phyloP scores from a whole-genome alignment of 768 basidiomycete species.

The Multifurca ochricompacta region DNA sequence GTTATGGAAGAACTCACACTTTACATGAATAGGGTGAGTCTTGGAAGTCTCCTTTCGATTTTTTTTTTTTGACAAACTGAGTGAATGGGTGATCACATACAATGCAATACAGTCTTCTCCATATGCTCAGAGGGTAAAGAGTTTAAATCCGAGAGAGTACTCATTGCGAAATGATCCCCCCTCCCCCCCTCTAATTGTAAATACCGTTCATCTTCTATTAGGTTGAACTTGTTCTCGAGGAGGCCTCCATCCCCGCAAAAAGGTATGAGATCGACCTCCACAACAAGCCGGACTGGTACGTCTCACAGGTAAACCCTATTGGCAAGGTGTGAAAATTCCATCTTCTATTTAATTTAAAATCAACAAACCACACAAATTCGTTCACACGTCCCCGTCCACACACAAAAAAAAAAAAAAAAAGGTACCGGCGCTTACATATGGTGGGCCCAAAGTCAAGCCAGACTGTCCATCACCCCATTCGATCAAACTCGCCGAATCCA shows the following conservation, averaged over 20 bases:
- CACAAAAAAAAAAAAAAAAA: too few species aligned
- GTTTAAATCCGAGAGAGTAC: neutral
- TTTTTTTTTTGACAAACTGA: too few species aligned
- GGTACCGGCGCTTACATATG: slow-evolving; percentile 55
- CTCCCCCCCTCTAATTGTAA: too few species aligned
- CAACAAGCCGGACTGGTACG: slow-evolving; percentile 68
- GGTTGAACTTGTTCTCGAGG: slow-evolving; percentile 55
- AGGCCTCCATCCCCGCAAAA: slow-evolving; percentile 42
- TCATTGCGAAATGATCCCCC: neutral
- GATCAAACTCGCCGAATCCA: slow-evolving; percentile 55
- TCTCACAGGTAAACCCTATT: slow-evolving; percentile 54
- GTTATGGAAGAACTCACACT: neutral
- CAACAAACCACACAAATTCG: neutral
- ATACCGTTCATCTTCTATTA: slow-evolving; percentile 24
- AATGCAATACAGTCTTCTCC: neutral
- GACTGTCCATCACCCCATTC: slow-evolving; percentile 54
- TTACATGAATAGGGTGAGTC: neutral
- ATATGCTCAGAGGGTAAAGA: neutral
- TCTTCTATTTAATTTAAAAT: neutral
- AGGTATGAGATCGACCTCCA: slow-evolving; percentile 50
- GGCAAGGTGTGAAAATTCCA: slow-evolving; percentile 41
- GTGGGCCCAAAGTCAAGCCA: slow-evolving; percentile 48
- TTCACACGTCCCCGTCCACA: too few species aligned
- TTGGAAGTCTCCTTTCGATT: too few species aligned
- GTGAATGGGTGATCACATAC: neutral